Evolutionary conservation across 129 eudicot species (phyloP).

Genomic region (Mikania micrantha): DNA sequence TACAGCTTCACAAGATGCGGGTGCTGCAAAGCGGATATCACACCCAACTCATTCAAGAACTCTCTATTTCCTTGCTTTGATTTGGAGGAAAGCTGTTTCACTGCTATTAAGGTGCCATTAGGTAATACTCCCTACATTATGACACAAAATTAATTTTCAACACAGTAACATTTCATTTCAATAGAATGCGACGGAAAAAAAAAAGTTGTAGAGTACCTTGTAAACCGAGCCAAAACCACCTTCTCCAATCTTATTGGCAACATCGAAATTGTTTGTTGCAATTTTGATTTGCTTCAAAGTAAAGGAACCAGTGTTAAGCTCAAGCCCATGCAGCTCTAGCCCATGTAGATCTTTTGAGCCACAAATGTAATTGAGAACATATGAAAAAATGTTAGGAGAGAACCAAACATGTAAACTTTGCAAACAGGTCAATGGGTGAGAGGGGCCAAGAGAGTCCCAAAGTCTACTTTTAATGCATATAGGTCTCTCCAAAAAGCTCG

Average conservation of each 20-base stretch:
- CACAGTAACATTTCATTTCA: not conserved
- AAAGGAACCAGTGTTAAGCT: conserved; percentile 44
- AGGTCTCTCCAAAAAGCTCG: too few relatives aligned
- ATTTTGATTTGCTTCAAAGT: conserved; percentile 57
- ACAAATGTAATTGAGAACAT: conserved; percentile 6
- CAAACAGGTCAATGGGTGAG: too few relatives aligned
- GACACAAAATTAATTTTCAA: not conserved
- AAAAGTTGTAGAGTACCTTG: conserved; percentile 37
- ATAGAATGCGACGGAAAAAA: not conserved
- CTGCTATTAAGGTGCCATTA: conserved; percentile 46
- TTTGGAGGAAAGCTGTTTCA: conserved; percentile 28
- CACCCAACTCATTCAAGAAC: conserved; percentile 68
- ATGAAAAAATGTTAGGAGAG: not conserved
- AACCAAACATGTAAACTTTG: too few relatives aligned
- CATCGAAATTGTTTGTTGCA: conserved; percentile 58
- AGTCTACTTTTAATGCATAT: too few relatives aligned
- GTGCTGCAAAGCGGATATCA: conserved; percentile 72
- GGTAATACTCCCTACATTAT: conserved; percentile 43
- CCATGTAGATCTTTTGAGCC: conserved; percentile 38
- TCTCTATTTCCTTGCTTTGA: conserved; percentile 82
- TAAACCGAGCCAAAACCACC: conserved; percentile 78
- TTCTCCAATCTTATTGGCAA: conserved; percentile 66
- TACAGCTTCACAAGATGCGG: conserved; percentile 63
- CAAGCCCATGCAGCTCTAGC: conserved; percentile 45
- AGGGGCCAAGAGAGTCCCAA: too few relatives aligned